Evolutionary conservation across 768 basidiomycete species (phyloP).

Genomic region (Boletus rubropictus): DNA sequence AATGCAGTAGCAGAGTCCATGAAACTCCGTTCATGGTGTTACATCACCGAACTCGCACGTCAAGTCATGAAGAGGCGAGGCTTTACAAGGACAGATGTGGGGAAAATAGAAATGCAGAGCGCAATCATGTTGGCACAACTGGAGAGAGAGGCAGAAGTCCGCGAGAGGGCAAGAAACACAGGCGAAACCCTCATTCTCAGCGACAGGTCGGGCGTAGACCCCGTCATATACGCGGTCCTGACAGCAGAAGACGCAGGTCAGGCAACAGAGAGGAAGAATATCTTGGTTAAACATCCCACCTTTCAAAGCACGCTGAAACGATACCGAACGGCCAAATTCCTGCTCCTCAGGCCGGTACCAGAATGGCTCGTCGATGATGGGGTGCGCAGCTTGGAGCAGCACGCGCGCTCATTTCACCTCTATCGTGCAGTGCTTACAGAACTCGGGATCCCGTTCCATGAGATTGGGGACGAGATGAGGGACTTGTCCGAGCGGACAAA

Average conservation of each 20-base stretch:
- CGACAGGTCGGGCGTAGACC: constrained; percentile 62
- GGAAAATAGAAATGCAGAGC: constrained; percentile 52
- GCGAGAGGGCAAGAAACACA: constrained; percentile 10
- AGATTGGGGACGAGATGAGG: constrained; percentile 42
- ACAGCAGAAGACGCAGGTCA: constrained; percentile 37
- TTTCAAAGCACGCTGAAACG: constrained; percentile 39
- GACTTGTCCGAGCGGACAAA: constrained; percentile 28
- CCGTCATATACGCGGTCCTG: constrained; percentile 55
- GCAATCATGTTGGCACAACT: constrained; percentile 58
- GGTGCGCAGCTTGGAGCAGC: constrained; percentile 49
- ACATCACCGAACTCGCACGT: constrained; percentile 59
- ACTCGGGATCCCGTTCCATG: constrained; percentile 39
- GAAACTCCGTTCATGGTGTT: constrained; percentile 33
- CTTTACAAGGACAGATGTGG: constrained; percentile 48
- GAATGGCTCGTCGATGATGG: constrained; percentile 66
- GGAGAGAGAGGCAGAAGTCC: constrained; percentile 34
- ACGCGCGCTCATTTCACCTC: constrained; percentile 33
- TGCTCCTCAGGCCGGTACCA: constrained; percentile 49
- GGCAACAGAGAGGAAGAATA: constrained; percentile 30
- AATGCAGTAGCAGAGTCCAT: constrained; percentile 42
- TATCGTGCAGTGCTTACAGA: constrained; percentile 38
- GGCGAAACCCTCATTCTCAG: constrained; percentile 39
- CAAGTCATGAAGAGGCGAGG: constrained; percentile 48
- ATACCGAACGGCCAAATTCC: constrained; percentile 45
- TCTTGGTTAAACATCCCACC: constrained; percentile 32